phyloP scores from a whole-genome alignment of 78 protist species.

The Parvularia atlantis region DNA sequence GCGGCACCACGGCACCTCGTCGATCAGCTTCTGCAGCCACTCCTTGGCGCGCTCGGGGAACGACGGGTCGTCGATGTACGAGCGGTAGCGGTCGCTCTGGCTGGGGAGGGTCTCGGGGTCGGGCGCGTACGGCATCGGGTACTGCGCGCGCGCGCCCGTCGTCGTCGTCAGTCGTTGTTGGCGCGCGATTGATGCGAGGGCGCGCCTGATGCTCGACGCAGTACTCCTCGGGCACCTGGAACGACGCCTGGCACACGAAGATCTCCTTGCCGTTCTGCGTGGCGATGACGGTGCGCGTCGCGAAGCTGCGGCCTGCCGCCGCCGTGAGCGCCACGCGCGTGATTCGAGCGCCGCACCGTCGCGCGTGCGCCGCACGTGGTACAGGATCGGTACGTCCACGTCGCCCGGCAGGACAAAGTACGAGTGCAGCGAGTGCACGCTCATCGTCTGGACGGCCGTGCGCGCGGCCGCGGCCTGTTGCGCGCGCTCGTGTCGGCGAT shows the following conservation, averaged over 20 bases:
- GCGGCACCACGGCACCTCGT: background rate
- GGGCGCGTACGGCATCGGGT: too few relatives aligned
- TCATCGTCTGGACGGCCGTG: too few relatives aligned
- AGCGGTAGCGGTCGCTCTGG: background rate
- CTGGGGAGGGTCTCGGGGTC: background rate
- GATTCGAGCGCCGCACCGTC: conserved; percentile 1
- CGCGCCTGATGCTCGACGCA: background rate
- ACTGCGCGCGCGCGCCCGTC: too few relatives aligned
- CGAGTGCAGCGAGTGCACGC: conserved; percentile 11
- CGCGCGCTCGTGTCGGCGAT: background rate
- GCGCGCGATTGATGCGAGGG: too few relatives aligned
- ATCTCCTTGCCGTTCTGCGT: background rate
- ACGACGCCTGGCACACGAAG: background rate
- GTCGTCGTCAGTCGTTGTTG: too few relatives aligned
- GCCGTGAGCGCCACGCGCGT: too few relatives aligned
- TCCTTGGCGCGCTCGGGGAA: background rate
- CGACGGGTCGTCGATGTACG: background rate
- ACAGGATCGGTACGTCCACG: background rate
- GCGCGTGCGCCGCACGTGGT: background rate
- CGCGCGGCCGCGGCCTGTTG: too few relatives aligned
- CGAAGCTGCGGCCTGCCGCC: too few relatives aligned
- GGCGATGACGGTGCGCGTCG: too few relatives aligned
- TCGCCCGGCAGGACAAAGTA: conserved; percentile 5
- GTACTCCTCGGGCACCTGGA: background rate
- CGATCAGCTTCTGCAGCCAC: background rate